A percentile compares a stretch with the other conserved stretches of the same genome.
Evolutionary conservation across 1,284 basidiomycete genomes (phyloP).

Genomic region (Sporisorium exsertum): DNA sequence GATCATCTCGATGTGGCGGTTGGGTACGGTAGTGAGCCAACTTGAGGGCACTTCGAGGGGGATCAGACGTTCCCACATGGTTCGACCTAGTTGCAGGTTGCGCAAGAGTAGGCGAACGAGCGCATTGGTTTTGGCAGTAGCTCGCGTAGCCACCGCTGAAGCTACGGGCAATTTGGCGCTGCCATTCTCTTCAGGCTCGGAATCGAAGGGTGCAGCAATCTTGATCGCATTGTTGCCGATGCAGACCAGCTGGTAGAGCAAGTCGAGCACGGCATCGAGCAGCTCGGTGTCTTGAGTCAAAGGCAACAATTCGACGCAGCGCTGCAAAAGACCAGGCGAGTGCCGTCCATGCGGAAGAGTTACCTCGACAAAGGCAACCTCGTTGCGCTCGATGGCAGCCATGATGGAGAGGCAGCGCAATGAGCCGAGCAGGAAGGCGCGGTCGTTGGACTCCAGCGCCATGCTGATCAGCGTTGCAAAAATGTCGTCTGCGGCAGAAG

Average conservation of each 20-base stretch:
- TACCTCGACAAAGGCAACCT: conserved; percentile 54
- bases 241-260: conserved; percentile 62
- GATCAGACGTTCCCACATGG: conserved; percentile 57
- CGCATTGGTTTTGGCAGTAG: conserved; percentile 32
- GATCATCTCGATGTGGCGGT: conserved; percentile 17
- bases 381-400: conserved; percentile 56
- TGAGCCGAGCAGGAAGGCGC: conserved; percentile 57
- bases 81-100: conserved; percentile 54
- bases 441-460: conserved; percentile 56
- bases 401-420: conserved; percentile 59
- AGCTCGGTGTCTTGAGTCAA: conserved; percentile 61
- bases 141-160: conserved; percentile 3
- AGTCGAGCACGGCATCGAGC: conserved; percentile 60
- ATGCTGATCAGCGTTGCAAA: conserved; percentile 53
- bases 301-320: conserved; percentile 60
- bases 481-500: conserved; percentile 43
- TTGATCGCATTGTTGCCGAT: conserved; percentile 60
- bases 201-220: conserved; percentile 27
- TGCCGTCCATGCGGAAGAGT: conserved; percentile 27
- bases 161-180: not conserved
- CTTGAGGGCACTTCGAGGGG: conserved; percentile 34
- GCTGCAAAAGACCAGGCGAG: conserved; percentile 51
- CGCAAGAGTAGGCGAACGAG: conserved; percentile 50
- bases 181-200: conserved; percentile 2
- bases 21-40: conserved; percentile 34